Evolutionary conservation across 805 yeast species (phyloP).

Genomic region (Candida sithepensis): DNA sequence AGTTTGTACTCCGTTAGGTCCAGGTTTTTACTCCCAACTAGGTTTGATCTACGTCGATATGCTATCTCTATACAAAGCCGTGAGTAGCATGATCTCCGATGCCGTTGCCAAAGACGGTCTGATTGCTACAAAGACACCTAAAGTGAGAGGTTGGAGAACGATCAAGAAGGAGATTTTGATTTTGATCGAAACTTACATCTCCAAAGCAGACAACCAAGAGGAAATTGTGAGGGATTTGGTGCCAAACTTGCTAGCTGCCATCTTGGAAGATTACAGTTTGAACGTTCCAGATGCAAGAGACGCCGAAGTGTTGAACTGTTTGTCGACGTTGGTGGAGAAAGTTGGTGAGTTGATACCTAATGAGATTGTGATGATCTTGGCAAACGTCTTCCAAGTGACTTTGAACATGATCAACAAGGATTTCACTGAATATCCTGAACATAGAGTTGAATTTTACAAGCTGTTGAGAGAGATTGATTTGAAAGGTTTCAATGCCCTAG

Average conservation of each 20-base stretch:
- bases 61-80: slow-evolving; percentile 86
- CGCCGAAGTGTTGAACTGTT: slow-evolving; percentile 94
- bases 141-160: slow-evolving; percentile 92
- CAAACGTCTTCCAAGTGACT: slow-evolving; percentile 91
- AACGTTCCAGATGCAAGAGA: slow-evolving; percentile 97
- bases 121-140: slow-evolving; percentile 91
- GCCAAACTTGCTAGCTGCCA: slow-evolving; percentile 78
- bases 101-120: slow-evolving; percentile 77
- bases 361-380: slow-evolving; percentile 82
- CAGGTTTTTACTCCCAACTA: slow-evolving; percentile 84
- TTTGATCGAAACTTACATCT: slow-evolving; percentile 81
- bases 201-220: slow-evolving; percentile 81
- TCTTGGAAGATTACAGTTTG: slow-evolving; percentile 80
- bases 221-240: slow-evolving; percentile 81
- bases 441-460: slow-evolving; percentile 93
- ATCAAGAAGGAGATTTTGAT: slow-evolving; percentile 91
- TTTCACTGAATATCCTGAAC: slow-evolving; percentile 96
- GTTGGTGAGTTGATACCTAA: slow-evolving; percentile 87
- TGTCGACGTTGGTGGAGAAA: slow-evolving; percentile 82
- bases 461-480: slow-evolving; percentile 81
- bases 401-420: slow-evolving; percentile 93
- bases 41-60: slow-evolving; percentile 83
- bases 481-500: slow-evolving; percentile 79
- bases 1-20: slow-evolving; percentile 91
- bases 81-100: slow-evolving; percentile 77